These are phyloP conservation scores for Neopestalotiopsis sp. DNA, from an alignment of 2,329 filamentous ascomycete species.

Conservation along the genomic window DNA sequence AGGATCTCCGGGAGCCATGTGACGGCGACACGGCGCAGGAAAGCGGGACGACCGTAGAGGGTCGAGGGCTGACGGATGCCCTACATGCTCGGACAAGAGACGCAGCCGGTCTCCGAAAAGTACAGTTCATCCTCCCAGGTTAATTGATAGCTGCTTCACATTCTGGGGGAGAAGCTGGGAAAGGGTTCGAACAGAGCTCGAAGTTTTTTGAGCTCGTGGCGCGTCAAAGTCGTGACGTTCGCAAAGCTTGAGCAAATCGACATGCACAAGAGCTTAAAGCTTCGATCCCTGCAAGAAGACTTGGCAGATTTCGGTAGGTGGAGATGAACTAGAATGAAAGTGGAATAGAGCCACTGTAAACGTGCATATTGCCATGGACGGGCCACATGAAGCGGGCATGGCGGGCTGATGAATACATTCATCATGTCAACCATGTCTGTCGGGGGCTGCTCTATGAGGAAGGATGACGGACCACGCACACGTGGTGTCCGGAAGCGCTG, in stretches of 20 bases:
- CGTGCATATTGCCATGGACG: neutral
- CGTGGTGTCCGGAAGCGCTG: neutral
- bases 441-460: neutral
- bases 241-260: neutral
- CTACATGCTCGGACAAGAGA: slow-evolving; percentile 24
- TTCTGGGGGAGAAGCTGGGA: slow-evolving; percentile 25
- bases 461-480: neutral
- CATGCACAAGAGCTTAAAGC: neutral
- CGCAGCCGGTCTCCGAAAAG: slow-evolving; percentile 27
- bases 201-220: neutral
- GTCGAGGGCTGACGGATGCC: slow-evolving; percentile 17
- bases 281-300: slow-evolving; percentile 8
- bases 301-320: slow-evolving; percentile 14
- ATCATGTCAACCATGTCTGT: too few species aligned
- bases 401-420: too few species aligned
- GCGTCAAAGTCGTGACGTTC: slow-evolving; percentile 18
- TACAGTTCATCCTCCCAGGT: slow-evolving; percentile 35
- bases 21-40: slow-evolving; percentile 10
- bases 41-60: neutral
- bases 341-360: neutral
- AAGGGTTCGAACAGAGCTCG: neutral
- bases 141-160: slow-evolving; percentile 29
- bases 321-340: neutral
- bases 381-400: too few species aligned
- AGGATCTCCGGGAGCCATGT: slow-evolving; percentile 53